Evolutionary conservation across 805 yeast genomes (phyloP).

Genomic region (Candida tallmaniae): DNA sequence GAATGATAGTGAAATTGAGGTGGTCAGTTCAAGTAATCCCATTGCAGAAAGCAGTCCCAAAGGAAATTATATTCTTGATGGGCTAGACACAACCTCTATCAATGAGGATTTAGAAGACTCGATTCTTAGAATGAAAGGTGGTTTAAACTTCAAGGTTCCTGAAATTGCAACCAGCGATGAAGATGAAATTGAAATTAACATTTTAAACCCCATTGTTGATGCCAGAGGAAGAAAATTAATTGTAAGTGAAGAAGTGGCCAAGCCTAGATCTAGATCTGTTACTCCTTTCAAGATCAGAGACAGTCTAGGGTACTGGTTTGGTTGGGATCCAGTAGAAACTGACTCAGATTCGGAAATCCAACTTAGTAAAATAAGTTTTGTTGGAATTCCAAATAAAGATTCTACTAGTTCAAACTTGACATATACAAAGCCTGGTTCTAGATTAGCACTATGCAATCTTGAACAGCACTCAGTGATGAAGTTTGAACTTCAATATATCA

Average conservation of each 20-base stretch:
- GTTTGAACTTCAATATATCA: slow-evolving; percentile 12
- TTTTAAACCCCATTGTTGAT: slow-evolving; percentile 1
- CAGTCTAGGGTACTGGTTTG: slow-evolving; percentile 10
- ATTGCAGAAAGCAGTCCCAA: slow-evolving; percentile 4
- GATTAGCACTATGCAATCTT: slow-evolving; percentile 13
- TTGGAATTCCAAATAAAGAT: background rate
- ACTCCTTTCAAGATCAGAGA: slow-evolving; percentile 16
- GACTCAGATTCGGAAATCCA: slow-evolving; percentile 2
- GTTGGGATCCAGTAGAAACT: slow-evolving; percentile 7
- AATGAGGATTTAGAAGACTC: slow-evolving; percentile 8
- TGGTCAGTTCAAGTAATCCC: slow-evolving; percentile 3
- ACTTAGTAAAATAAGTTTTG: slow-evolving; percentile 2
- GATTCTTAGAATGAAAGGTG: no score
- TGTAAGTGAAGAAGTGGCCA: slow-evolving; percentile 7
- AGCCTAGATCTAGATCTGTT: slow-evolving; percentile 4
- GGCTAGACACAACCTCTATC: slow-evolving; percentile 5
- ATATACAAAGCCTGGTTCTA: slow-evolving; percentile 14
- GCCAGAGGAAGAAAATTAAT: slow-evolving; percentile 6
- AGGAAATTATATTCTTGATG: background rate
- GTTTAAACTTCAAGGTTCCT: no score
- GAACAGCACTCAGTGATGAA: slow-evolving; percentile 9
- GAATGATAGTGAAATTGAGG: slow-evolving; percentile 1
- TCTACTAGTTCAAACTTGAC: background rate
- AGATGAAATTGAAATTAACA: background rate
- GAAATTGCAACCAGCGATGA: background rate